These are phyloP conservation scores for Berkeleyomyces basicola DNA, from an alignment of 2,329 filamentous ascomycete species.

Conservation along the genomic window DNA sequence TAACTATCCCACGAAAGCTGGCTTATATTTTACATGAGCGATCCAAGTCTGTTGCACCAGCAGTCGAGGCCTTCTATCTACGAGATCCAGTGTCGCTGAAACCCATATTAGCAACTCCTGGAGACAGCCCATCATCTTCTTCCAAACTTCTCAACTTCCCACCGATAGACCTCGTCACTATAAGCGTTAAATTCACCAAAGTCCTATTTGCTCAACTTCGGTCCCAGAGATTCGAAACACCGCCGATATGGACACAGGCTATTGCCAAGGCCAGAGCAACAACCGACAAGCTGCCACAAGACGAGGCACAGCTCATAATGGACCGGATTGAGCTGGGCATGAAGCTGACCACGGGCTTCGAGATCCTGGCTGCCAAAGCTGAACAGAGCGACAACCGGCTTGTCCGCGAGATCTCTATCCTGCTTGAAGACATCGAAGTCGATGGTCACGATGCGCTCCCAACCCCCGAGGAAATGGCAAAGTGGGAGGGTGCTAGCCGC, in stretches of 20 bases:
- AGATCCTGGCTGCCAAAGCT: conserved; percentile 60
- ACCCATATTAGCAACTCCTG: conserved; percentile 37
- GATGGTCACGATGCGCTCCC: conserved; percentile 54
- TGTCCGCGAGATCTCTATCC: conserved; percentile 57
- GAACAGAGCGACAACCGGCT: conserved; percentile 50
- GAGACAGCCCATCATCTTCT: conserved; percentile 21
- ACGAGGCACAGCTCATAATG: conserved; percentile 13
- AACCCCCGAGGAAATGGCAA: conserved; percentile 50
- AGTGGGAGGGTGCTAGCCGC: conserved; percentile 44
- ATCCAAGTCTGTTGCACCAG: conserved; percentile 62
- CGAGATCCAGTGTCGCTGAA: conserved; percentile 65
- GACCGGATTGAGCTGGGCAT: conserved; percentile 55
- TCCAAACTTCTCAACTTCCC: conserved; percentile 42
- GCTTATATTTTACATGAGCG: conserved; percentile 62
- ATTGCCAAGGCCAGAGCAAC: conserved; percentile 8
- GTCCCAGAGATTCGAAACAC: conserved; percentile 64
- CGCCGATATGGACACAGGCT: conserved; percentile 30
- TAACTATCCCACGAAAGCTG: conserved; percentile 65
- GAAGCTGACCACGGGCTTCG: conserved; percentile 80
- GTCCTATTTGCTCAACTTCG: conserved; percentile 82
- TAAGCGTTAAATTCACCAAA: conserved; percentile 70
- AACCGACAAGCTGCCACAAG: conserved; percentile 16
- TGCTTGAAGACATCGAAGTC: conserved; percentile 58
- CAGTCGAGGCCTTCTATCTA: conserved; percentile 82
- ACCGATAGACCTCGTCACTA: conserved; percentile 61